phyloP scores from a whole-genome alignment of 768 basidiomycete genomes.

The Rhodotorula kratochvilovae region DNA sequence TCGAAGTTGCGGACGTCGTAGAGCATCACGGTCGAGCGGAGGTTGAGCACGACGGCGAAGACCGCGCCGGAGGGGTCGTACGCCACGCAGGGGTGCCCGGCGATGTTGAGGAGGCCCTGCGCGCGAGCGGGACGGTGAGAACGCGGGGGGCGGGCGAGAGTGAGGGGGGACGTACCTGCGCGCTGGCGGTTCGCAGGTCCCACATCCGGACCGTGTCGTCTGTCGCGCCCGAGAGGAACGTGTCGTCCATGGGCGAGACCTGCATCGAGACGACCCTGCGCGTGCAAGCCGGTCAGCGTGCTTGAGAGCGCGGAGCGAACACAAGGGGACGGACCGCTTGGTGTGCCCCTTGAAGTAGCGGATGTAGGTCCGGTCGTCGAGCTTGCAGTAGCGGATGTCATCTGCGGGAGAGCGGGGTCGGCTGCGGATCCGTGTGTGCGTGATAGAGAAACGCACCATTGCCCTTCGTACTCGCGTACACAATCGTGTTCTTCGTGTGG shows the following conservation, averaged over 20 bases:
- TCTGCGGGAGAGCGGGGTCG: conserved; percentile 45
- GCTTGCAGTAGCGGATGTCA: conserved; percentile 85
- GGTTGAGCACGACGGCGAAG: conserved; percentile 75
- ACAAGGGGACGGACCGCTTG: conserved; percentile 51
- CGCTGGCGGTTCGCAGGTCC: conserved; percentile 78
- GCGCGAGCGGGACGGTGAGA: not conserved
- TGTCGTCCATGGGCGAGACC: conserved; percentile 86
- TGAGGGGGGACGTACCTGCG: conserved; percentile 52
- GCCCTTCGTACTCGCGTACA: conserved; percentile 90
- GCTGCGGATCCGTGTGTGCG: not conserved
- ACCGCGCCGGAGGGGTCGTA: conserved; percentile 78
- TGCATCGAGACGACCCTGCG: conserved; percentile 74
- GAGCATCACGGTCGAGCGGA: conserved; percentile 72
- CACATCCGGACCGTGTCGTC: conserved; percentile 94
- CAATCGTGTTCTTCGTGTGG: conserved; percentile 75
- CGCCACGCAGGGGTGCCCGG: conserved; percentile 67
- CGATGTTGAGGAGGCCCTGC: conserved; percentile 65
- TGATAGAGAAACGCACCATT: conserved; percentile 54
- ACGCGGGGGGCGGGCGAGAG: too few relatives aligned
- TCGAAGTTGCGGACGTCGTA: conserved; percentile 84
- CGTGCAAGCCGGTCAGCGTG: not conserved
- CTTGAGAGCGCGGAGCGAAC: not conserved
- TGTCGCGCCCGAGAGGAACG: conserved; percentile 88
- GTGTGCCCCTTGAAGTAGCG: conserved; percentile 95
- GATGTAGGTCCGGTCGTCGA: conserved; percentile 94